Evolutionary conservation across 371 early-diverging fungal genomes (phyloP).

Genomic region (Apophysomyces sp.): DNA sequence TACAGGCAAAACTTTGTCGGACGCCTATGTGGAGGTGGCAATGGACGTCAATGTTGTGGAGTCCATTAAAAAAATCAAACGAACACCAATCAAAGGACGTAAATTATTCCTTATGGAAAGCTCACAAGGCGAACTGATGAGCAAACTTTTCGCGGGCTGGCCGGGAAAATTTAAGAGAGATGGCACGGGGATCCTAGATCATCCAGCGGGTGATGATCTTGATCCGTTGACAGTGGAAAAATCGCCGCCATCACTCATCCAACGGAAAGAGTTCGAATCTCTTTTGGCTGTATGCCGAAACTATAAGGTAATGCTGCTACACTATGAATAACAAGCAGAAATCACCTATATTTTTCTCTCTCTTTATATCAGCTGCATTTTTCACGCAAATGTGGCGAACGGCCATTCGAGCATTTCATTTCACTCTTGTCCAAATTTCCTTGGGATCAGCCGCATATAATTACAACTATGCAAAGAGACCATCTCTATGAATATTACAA

Average conservation of each 20-base stretch:
- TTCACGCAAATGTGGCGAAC: slow-evolving; percentile 61
- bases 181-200: slow-evolving; percentile 8
- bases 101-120: slow-evolving; percentile 42
- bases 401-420: slow-evolving; percentile 70
- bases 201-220: background rate
- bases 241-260: slow-evolving; percentile 36
- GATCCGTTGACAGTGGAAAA: background rate
- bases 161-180: slow-evolving; percentile 28
- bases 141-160: slow-evolving; percentile 58
- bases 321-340: background rate
- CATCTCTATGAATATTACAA: slow-evolving; percentile 69
- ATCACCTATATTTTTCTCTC: background rate
- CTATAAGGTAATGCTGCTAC: slow-evolving; percentile 48
- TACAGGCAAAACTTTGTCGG: slow-evolving; percentile 51
- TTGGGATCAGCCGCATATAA: slow-evolving; percentile 52
- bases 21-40: slow-evolving; percentile 50
- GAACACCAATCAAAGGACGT: slow-evolving; percentile 51
- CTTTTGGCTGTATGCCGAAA: slow-evolving; percentile 58
- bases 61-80: slow-evolving; percentile 27
- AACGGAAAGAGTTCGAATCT: slow-evolving; percentile 57
- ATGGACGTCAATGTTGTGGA: slow-evolving; percentile 24
- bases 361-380: slow-evolving; percentile 47
- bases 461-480: slow-evolving; percentile 61
- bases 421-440: slow-evolving; percentile 61
- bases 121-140: slow-evolving; percentile 55